Conservation (phyloP, 441 rosid genomes). For the Gossypium davidsonii region DNA sequence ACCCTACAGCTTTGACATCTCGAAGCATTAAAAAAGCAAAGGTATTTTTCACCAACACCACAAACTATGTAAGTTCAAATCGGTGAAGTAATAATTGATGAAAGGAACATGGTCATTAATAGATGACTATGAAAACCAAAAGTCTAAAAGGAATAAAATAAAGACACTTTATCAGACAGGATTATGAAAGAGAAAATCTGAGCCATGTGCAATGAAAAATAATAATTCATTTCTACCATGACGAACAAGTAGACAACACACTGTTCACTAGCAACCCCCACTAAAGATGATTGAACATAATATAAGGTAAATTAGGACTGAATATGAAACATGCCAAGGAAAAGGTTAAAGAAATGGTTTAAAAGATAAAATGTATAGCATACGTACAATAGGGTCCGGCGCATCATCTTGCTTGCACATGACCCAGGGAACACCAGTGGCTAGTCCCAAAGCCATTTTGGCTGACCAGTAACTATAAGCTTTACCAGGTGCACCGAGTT, state of each 20-base stretch:
- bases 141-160: conserved; percentile 6
- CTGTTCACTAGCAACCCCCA: conserved; percentile 24
- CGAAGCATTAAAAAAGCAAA: not conserved
- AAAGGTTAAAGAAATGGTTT: not conserved
- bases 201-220: conserved; percentile 34
- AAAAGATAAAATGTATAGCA: conserved; percentile 15
- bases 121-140: conserved; percentile 12
- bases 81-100: conserved; percentile 11
- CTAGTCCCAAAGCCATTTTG: conserved; percentile 82
- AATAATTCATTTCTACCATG: conserved; percentile 27
- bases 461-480: conserved; percentile 88
- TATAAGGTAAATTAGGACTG: conserved; percentile 21
- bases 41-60: conserved; percentile 15
- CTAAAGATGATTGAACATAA: conserved; percentile 21
- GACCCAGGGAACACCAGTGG: conserved; percentile 97
- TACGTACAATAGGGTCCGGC: conserved; percentile 80
- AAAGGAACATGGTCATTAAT: conserved; percentile 16
- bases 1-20: conserved; percentile 4
- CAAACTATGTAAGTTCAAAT: not conserved
- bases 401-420: conserved; percentile 99
- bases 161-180: conserved; percentile 18
- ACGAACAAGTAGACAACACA: conserved; percentile 17
- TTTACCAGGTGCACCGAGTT: conserved; percentile 62
- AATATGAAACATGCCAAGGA: conserved; percentile 16
- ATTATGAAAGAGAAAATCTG: conserved; percentile 18